Evolutionary conservation across 1,284 basidiomycete genomes (phyloP), one percentile per base, ranked within the genome.

Genomic region (Microstroma glucosiphilum): DNA sequence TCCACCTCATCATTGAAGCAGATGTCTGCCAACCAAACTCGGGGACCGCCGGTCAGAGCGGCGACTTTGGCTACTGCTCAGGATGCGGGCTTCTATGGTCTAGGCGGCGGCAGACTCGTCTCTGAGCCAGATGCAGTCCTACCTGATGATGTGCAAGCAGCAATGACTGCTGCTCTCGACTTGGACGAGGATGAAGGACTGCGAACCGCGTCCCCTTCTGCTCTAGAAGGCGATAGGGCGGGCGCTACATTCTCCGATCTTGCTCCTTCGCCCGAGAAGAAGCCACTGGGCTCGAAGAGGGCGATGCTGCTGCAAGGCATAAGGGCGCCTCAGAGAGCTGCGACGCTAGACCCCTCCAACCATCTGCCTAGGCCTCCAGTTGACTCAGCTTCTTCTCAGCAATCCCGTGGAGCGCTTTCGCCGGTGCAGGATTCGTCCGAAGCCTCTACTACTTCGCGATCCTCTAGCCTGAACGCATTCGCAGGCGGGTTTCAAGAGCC

Each of bases 111-210:
- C 17, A 48, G 6, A 12, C 21, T 21, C 4, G 21, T 21, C 15
- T 21, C 21, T 21, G 43, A 21, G 17, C 15, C 43, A 48, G 51
- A 54, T 25, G 13, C 51, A 13, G 26, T 54, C 51, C 21, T 54
- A 21, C 51, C 51, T 25, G 51, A 54, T 15, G 26, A 25, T 13
- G 21, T 54, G 15, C 51, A 54, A 25, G 51, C 51, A 26, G 51
- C 51, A 6, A 25, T 54, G 13, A 25, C 51, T 13, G 51, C 26
- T 25, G 26, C 51, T 19, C 51, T 54, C 13, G 51, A 54, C 21
- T 21, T 25, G 6, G 51, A 54, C 13, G 51, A 54, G 6, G 13
- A 23, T 13, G 51, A 25, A 21, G 51, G 26, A 13, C 2, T 48
- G 17, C 15, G 43, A 21, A 48, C 6, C 12, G 15, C 43, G 17